phyloP scores from a whole-genome alignment of 1,284 basidiomycete genomes.

The Papiliotrema nemorosa region DNA sequence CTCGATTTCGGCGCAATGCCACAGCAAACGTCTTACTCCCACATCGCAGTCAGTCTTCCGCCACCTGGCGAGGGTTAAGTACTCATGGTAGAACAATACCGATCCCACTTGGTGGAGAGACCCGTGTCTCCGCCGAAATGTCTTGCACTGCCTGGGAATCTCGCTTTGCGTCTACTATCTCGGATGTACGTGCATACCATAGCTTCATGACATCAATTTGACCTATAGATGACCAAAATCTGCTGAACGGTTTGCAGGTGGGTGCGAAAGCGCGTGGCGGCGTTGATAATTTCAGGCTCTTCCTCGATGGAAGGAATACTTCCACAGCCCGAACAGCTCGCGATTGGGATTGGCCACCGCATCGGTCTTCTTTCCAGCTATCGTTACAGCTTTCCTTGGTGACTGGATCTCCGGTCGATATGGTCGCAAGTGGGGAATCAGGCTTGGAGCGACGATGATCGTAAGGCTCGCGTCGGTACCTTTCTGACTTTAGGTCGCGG shows the following conservation, averaged over 20 bases:
- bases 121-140: conserved; percentile 21
- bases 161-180: conserved; percentile 27
- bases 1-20: too few relatives aligned
- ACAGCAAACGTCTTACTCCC: conserved; percentile 1
- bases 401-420: conserved; percentile 19
- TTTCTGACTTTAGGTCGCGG: conserved; percentile 8
- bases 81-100: conserved; percentile 20
- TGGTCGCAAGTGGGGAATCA: conserved; percentile 22
- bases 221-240: conserved; percentile 19
- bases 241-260: conserved; percentile 24
- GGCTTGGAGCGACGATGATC: conserved; percentile 25
- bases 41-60: not conserved
- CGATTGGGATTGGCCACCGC: conserved; percentile 26
- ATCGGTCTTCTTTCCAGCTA: conserved; percentile 25
- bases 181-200: conserved; percentile 8
- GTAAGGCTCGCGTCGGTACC: conserved; percentile 3
- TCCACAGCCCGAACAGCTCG: conserved; percentile 14
- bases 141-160: conserved; percentile 21
- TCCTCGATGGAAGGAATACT: conserved; percentile 23
- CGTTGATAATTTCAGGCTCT: conserved; percentile 10
- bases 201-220: not conserved
- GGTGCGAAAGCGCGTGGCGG: too few relatives aligned
- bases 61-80: not conserved
- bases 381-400: conserved; percentile 23
- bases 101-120: conserved; percentile 27